A percentile compares a stretch with the other conserved stretches of the same genome.
These are phyloP conservation scores for Chrysanthemum seticuspe DNA, from an alignment of 129 eudicot species.

Conservation along the genomic window DNA sequence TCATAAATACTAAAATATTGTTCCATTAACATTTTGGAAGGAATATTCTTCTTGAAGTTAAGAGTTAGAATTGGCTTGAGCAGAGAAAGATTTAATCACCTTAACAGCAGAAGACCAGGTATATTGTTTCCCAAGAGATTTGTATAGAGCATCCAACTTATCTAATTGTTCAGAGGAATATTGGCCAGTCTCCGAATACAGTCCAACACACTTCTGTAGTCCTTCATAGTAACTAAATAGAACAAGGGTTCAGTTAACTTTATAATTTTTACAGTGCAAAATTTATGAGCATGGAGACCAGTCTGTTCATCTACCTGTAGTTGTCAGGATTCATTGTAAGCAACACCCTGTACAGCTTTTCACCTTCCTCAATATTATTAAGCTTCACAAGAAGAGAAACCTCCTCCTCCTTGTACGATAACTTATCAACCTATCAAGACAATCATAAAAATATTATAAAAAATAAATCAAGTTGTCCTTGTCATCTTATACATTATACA, in stretches of 20 bases:
- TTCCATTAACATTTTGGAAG: not conserved
- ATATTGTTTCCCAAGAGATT: slow-evolving; percentile 77
- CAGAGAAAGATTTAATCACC: slow-evolving; percentile 37
- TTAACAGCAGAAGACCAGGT: slow-evolving; percentile 97
- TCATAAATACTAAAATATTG: no score
- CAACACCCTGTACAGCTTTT: slow-evolving; percentile 57
- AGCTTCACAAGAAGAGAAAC: slow-evolving; percentile 79
- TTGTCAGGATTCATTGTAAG: slow-evolving; percentile 89
- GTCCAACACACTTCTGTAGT: slow-evolving; percentile 78
- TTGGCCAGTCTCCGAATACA: slow-evolving; percentile 50
- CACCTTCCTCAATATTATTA: slow-evolving; percentile 54
- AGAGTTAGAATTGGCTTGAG: not conserved
- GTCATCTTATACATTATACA: slow-evolving; percentile 16
- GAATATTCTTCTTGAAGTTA: not conserved
- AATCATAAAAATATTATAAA: not conserved
- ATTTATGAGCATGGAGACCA: not conserved
- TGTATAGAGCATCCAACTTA: slow-evolving; percentile 69
- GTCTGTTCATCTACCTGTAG: slow-evolving; percentile 49
- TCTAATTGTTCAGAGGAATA: slow-evolving; percentile 78
- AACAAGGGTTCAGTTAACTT: slow-evolving; percentile 16
- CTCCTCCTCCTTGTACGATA: slow-evolving; percentile 73
- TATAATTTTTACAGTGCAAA: slow-evolving; percentile 9
- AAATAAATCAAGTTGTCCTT: slow-evolving; percentile 6
- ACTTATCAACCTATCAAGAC: slow-evolving; percentile 58
- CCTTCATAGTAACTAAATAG: slow-evolving; percentile 84